Evolutionary conservation across 352 stramenopile species (phyloP).

Genomic region (Globisporangium yorkense): DNA sequence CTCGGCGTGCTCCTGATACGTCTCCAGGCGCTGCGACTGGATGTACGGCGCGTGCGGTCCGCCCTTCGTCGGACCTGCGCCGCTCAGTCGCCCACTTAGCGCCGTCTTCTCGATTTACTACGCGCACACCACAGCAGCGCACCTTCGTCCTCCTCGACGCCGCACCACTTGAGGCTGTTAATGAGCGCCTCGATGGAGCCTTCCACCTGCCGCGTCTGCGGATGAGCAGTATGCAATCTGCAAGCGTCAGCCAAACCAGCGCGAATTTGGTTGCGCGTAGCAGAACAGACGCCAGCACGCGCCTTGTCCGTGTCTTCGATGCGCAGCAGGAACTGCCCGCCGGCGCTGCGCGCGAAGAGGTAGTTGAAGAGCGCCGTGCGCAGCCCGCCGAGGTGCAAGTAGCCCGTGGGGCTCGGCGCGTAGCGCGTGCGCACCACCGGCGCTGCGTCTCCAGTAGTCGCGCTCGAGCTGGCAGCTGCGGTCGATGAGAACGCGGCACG

Average conservation of each 20-base stretch:
- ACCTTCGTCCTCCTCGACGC: constrained; percentile 97
- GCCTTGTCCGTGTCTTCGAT: constrained; percentile 93
- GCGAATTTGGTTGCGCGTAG: background rate
- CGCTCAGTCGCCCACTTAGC: background rate
- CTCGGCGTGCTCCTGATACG: constrained; percentile 91
- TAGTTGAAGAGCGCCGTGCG: constrained; percentile 93
- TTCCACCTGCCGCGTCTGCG: constrained; percentile 75
- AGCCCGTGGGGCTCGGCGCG: constrained; percentile 87
- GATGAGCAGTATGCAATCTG: constrained; percentile 1
- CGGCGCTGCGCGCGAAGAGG: constrained; percentile 80
- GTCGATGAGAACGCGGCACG: background rate
- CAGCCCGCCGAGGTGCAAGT: constrained; percentile 87
- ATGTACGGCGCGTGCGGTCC: constrained; percentile 93
- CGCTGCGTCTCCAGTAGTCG: background rate
- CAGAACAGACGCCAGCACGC: background rate
- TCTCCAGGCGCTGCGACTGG: constrained; percentile 93
- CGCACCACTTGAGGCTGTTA: constrained; percentile 91
- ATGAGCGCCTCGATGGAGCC: constrained; percentile 82
- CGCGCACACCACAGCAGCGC: background rate
- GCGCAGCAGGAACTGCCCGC: constrained; percentile 85
- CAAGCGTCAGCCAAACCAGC: background rate
- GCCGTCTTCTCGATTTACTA: background rate
- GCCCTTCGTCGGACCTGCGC: constrained; percentile 79
- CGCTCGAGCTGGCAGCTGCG: background rate
- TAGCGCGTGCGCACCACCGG: constrained; percentile 71